phyloP scores from a whole-genome alignment of 2,329 filamentous ascomycete genomes.

The Lachnellula willkommii region DNA sequence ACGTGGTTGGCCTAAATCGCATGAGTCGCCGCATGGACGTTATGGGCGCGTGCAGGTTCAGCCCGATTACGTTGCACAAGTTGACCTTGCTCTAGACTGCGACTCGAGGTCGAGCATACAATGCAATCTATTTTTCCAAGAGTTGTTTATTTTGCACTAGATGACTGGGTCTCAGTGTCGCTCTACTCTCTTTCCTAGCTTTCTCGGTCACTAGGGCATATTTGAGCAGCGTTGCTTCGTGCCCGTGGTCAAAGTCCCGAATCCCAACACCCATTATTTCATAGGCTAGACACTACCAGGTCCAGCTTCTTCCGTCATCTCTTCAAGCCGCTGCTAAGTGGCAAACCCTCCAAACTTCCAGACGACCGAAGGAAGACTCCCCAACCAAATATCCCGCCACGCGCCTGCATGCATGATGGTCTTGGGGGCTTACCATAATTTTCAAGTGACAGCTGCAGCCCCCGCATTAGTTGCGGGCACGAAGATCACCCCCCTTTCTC shows the following conservation, averaged over 20 bases:
- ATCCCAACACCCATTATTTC: not conserved
- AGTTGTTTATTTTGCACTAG: not conserved
- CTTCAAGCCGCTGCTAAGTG: not conserved
- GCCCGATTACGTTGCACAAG: constrained; percentile 18
- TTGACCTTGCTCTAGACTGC: constrained; percentile 18
- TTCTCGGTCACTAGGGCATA: not conserved
- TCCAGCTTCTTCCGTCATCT: not conserved
- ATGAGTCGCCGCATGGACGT: constrained; percentile 20
- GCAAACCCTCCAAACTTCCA: not conserved
- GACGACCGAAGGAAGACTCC: constrained; percentile 4
- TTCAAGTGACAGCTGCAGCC: constrained; percentile 39
- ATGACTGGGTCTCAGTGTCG: not conserved
- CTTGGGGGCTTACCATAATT: constrained; percentile 21
- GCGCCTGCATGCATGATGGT: constrained; percentile 28
- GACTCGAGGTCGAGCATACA: constrained; percentile 23
- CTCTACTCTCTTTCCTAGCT: not conserved
- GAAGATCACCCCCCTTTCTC: constrained; percentile 35
- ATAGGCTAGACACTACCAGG: not conserved
- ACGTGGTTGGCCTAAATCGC: constrained; percentile 26
- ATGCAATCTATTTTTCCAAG: constrained; percentile 1
- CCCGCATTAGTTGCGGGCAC: constrained; percentile 32
- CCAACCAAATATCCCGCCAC: constrained; percentile 17
- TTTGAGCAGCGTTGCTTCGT: not conserved
- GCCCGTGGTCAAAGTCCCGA: not conserved
- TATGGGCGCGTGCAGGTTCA: constrained; percentile 23